Base-by-base conservation (phyloP, 495 filamentous ascomycete species). In the Pyronema domesticum region DNA sequence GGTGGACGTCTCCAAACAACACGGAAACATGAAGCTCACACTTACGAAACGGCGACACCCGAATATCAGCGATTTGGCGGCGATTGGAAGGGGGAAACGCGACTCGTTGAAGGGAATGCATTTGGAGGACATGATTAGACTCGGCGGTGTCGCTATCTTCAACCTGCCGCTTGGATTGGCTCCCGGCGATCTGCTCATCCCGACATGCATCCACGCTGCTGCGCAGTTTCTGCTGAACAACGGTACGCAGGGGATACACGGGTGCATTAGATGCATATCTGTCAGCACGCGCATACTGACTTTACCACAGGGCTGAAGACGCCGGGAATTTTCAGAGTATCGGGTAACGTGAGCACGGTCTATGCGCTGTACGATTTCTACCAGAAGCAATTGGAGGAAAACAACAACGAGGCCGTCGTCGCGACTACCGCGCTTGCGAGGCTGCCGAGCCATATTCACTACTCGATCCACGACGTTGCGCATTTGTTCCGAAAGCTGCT, bases 121-220 rank as follows among this genome's bases (percentile, higher is more conserved):
- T 37, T 57, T 89, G 30, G 75, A 80, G 57, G 75, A 72, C 51
- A 68, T 89, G 23, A 75, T 83, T 52, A 76, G 81, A n/a, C 68
- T 91, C 40, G 84, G 84, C 46, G 85, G 85, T 15, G 76, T 80
- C 64, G 80, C 79, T 62, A 69, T 77, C 39, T 68, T 91, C 37
- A 75, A 74, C 35, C 70, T 88, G n/a, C 82, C 82, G 0, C 59
- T 67, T 0, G 78, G 82, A 45, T 79, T 85, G 60, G 72, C 80
- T 13, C 76, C 84, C 7, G 71, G 73, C 3, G 74, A 76, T 18
- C 69, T 87, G 51, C 69, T 76, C 14, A 69, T 91, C 9, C 85
- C 85, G 6, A 82, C 81, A 5, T 87, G 83, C 60, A 77, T 89
- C 53, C 81, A 83, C 37, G 83, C 82, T 10, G 80, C 79, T 7